Conservation (phyloP, 805 yeast species). For the Phaffomyces thermotolerans region DNA sequence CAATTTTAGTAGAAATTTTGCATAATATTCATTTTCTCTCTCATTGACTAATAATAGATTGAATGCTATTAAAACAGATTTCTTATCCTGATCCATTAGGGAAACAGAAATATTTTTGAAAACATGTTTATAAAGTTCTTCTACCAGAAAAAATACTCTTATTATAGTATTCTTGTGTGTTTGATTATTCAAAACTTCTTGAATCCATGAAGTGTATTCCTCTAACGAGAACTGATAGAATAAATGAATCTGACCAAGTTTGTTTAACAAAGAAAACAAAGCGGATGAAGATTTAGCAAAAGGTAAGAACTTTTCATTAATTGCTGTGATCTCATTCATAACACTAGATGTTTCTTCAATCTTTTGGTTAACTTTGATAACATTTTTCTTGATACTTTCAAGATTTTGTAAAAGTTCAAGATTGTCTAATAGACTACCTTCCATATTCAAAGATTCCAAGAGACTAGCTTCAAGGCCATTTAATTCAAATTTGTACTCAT, state of each 20-base stretch:
- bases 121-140: slow-evolving; percentile 37
- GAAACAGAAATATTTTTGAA: slow-evolving; percentile 39
- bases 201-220: slow-evolving; percentile 32
- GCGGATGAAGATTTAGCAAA: slow-evolving; percentile 50
- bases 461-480: slow-evolving; percentile 51
- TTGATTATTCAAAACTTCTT: slow-evolving; percentile 20
- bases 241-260: slow-evolving; percentile 33
- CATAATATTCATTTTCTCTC: slow-evolving; percentile 13
- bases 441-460: slow-evolving; percentile 48
- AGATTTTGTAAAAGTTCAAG: slow-evolving; percentile 50
- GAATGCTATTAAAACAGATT: slow-evolving; percentile 34
- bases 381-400: slow-evolving; percentile 58
- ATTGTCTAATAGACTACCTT: slow-evolving; percentile 63
- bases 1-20: slow-evolving; percentile 8
- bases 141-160: slow-evolving; percentile 28
- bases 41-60: slow-evolving; percentile 21
- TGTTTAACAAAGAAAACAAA: slow-evolving; percentile 41
- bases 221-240: slow-evolving; percentile 57
- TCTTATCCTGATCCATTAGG: slow-evolving; percentile 28
- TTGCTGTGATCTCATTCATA: slow-evolving; percentile 44
- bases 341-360: slow-evolving; percentile 48
- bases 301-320: slow-evolving; percentile 40
- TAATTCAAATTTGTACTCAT: slow-evolving; percentile 51
- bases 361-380: slow-evolving; percentile 45
- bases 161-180: neutral